Evolutionary conservation across 805 yeast genomes (phyloP), one percentile per base, ranked within the genome.

Genomic region (Metschnikowia lachancei): DNA sequence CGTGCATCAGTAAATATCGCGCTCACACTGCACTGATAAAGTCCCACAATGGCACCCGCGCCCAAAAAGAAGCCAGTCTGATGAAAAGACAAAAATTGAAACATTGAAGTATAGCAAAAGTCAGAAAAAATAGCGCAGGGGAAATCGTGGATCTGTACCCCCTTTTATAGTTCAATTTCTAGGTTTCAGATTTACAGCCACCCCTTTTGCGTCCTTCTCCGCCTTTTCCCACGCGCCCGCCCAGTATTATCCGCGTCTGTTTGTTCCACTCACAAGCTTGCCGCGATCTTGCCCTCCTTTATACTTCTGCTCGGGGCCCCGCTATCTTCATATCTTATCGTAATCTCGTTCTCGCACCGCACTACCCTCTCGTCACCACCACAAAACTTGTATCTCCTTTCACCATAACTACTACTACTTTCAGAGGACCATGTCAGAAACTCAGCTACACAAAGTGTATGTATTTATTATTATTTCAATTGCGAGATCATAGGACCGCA

Each of bases 391-490:
- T 18, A 30, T 24, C 3, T 12, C 37, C 28, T 7, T 26, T 26
- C 12, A 33, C 38, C 12, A 26, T 33, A 22, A 14, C 26, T 18
- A 26, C 38, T 20, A 20, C 28, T 32, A 17, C 20, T 26, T 8
- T 20, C 24, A 20, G 4, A 30, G 41, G 20, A 19, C 45, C 14
- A 47, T 47, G 51, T 43, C 47, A 13, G 47, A 37, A n/a, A 39
- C 41, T 11, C 51, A 42, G 22, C 45, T 47, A 29, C 44, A 41
- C 41, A 47, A 47, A 41, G 41, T 44, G 51, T 47, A 47, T 28
- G 51, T 47, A 40, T 11, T 17, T 30, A 30, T 3, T 18, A 26
- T 8, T 26, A 26, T 26, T 26, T 6, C 10, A 26, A 9, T 12
- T 9, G 28, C 28, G 11, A 26, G 8, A 26, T 26, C 28, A 26